Conservation (phyloP, 305 asterid species). For the Rubia peregrina region DNA sequence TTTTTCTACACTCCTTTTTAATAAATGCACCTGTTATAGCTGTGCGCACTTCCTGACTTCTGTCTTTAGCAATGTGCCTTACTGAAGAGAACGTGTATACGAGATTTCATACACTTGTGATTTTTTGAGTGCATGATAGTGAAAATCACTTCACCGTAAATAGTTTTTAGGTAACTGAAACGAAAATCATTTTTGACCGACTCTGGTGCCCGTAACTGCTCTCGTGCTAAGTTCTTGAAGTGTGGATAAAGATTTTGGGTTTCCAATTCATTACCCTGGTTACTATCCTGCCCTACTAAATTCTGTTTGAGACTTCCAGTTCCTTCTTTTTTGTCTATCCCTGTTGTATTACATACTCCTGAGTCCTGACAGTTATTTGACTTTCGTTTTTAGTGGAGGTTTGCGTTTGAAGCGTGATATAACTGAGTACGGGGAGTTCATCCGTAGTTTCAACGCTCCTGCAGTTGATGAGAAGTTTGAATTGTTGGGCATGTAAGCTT, state of each 20-base stretch:
- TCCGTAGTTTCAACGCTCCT: slow-evolving; percentile 93
- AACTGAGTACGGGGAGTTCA: slow-evolving; percentile 93
- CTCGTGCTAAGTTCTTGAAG: not conserved
- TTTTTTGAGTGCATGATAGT: not conserved
- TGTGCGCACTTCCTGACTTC: not conserved
- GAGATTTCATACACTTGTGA: not conserved
- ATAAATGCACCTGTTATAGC: not conserved
- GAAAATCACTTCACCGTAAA: not conserved
- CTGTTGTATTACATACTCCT: not conserved
- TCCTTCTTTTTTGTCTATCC: not conserved
- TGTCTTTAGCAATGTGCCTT: not conserved
- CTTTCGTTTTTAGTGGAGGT: slow-evolving; percentile 65
- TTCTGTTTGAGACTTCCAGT: not conserved
- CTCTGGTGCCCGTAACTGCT: not conserved
- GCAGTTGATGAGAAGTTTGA: slow-evolving; percentile 95
- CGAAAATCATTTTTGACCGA: not conserved
- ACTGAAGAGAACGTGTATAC: not conserved
- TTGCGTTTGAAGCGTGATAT: slow-evolving; percentile 94
- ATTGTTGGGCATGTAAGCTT: slow-evolving; percentile 80
- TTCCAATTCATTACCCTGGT: not conserved
- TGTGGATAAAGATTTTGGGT: not conserved
- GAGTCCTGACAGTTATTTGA: slow-evolving; percentile 1
- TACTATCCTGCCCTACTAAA: not conserved
- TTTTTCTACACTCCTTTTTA: not conserved
- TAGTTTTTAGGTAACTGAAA: not conserved